A percentile compares a stretch with the other conserved stretches of the same genome.
Evolutionary conservation across 108 stramenopile genomes (phyloP).

Genomic region (Cylindrotheca closterium): DNA sequence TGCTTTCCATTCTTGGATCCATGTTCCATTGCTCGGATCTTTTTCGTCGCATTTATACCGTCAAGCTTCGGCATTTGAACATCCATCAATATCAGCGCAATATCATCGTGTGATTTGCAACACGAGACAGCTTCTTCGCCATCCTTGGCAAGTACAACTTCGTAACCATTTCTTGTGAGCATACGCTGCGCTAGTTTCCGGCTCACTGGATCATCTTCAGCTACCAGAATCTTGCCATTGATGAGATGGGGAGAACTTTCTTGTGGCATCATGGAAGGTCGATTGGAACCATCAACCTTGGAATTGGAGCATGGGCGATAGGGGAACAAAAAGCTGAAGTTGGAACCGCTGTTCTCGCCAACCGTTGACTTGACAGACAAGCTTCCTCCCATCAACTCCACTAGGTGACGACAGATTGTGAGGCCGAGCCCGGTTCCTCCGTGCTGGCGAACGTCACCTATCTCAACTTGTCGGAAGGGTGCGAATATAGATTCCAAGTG

Average conservation of each 20-base stretch:
- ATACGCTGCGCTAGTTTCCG: constrained; percentile 21
- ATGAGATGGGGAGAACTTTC: neutral
- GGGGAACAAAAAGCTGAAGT: constrained; percentile 10
- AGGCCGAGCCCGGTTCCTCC: constrained; percentile 28
- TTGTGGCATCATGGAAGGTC: too few relatives aligned
- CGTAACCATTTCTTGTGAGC: constrained; percentile 26
- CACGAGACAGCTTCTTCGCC: constrained; percentile 24
- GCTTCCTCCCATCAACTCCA: constrained; percentile 23
- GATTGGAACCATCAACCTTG: too few relatives aligned
- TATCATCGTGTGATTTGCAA: constrained; percentile 5
- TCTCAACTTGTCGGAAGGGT: constrained; percentile 28
- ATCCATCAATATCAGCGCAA: constrained; percentile 35
- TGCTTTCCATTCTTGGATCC: neutral
- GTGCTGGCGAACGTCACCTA: constrained; percentile 18
- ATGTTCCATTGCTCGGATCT: constrained; percentile 16
- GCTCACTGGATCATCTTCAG: constrained; percentile 39
- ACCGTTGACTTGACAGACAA: constrained; percentile 3
- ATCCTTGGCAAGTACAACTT: constrained; percentile 27
- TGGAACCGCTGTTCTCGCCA: constrained; percentile 6
- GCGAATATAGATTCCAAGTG: constrained; percentile 27
- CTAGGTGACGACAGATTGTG: constrained; percentile 19
- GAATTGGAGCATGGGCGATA: neutral
- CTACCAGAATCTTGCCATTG: constrained; percentile 23
- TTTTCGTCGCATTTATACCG: constrained; percentile 21
- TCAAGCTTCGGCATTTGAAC: constrained; percentile 30